Evolutionary conservation across 1,139 yeast genomes (phyloP).

Genomic region (Insectozyma bohioensis): DNA sequence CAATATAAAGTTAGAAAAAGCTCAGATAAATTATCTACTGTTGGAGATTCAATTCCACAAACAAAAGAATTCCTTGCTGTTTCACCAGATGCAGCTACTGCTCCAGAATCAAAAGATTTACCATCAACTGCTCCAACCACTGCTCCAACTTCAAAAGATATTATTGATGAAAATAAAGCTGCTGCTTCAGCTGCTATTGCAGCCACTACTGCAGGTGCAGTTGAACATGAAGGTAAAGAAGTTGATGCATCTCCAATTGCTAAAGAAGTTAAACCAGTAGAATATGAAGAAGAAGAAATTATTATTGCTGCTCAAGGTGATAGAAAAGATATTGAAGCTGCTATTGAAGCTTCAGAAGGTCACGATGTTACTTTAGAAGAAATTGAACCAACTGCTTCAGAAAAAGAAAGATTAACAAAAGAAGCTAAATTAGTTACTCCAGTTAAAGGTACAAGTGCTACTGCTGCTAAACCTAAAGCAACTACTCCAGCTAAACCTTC

Average conservation of each 20-base stretch:
- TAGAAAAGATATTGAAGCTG: slow-evolving; percentile 31
- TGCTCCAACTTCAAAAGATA: too few relatives aligned
- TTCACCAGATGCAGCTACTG: background rate
- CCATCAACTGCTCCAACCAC: too few relatives aligned
- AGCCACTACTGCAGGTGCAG: slow-evolving; percentile 11
- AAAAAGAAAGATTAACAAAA: slow-evolving; percentile 32
- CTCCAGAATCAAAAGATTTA: too few relatives aligned
- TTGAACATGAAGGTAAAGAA: slow-evolving; percentile 23
- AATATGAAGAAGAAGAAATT: slow-evolving; percentile 31
- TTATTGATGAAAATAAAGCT: slow-evolving; percentile 3
- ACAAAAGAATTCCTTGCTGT: too few relatives aligned
- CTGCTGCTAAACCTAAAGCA: slow-evolving; percentile 4
- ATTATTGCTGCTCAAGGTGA: slow-evolving; percentile 43
- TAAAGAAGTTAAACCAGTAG: slow-evolving; percentile 4
- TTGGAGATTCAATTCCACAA: too few relatives aligned
- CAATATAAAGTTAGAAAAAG: too few relatives aligned
- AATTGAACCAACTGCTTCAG: slow-evolving; percentile 42
- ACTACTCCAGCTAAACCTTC: slow-evolving; percentile 7
- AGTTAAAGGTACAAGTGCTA: slow-evolving; percentile 12
- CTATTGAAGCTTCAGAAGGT: slow-evolving; percentile 38
- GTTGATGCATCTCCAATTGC: slow-evolving; percentile 25
- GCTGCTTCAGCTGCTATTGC: slow-evolving; percentile 10
- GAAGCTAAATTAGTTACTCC: slow-evolving; percentile 27
- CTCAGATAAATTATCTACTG: too few relatives aligned
- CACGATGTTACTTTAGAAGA: slow-evolving; percentile 43